Evolutionary conservation across 73 alveolate species (phyloP).

Genomic region (Paramecium caudatum): DNA sequence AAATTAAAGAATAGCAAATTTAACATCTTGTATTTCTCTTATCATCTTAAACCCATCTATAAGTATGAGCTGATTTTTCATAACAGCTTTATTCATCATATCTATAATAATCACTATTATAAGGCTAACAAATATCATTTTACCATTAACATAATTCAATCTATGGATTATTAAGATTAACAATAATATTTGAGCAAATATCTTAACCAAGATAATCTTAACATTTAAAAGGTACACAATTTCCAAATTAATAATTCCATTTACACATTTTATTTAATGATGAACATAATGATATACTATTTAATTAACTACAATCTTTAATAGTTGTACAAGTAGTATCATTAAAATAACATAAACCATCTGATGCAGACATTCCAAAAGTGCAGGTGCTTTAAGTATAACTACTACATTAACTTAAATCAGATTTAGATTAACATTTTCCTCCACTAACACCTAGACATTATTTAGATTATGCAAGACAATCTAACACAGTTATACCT

Average conservation of each 20-base stretch:
- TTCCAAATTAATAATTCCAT: not conserved
- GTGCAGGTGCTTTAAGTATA: not conserved
- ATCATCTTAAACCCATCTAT: constrained; percentile 16
- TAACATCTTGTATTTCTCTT: not conserved
- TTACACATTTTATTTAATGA: not conserved
- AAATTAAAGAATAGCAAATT: constrained; percentile 25
- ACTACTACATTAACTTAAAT: constrained; percentile 1
- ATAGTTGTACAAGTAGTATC: not conserved
- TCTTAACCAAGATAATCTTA: not conserved
- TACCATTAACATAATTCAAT: constrained; percentile 12
- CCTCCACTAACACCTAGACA: not conserved
- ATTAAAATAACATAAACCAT: constrained; percentile 2
- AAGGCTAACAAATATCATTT: not conserved
- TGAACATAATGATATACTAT: not conserved
- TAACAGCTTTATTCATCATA: constrained; percentile 3
- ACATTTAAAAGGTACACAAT: constrained; percentile 24
- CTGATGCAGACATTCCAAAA: not conserved
- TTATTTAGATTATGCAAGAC: not conserved
- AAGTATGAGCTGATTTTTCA: constrained; percentile 3
- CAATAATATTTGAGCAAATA: not conserved
- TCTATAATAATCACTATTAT: not conserved
- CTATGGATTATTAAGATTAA: not conserved
- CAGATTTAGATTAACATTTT: not conserved
- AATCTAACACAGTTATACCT: not conserved
- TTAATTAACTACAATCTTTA: not conserved